Conservation (phyloP, 2,329 filamentous ascomycete species). For the Sarocladium oryzae region DNA sequence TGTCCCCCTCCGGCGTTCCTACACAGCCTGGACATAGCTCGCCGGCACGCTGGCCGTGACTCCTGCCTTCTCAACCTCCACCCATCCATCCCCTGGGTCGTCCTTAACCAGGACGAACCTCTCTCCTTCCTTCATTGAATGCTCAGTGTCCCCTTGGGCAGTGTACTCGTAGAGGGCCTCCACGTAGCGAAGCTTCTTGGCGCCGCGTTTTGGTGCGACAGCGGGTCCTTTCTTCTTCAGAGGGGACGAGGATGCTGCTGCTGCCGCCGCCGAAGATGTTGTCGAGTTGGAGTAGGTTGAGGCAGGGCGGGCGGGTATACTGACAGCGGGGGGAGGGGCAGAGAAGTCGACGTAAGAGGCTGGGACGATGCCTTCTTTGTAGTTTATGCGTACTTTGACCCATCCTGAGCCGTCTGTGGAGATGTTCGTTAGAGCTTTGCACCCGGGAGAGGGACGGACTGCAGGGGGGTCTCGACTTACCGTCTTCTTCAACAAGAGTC, state of each 20-base stretch:
- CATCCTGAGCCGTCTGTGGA: constrained; percentile 81
- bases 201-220: constrained; percentile 82
- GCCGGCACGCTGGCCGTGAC: constrained; percentile 84
- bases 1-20: constrained; percentile 17
- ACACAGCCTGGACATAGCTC: constrained; percentile 80
- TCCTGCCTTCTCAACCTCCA: constrained; percentile 89
- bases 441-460: neutral
- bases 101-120: constrained; percentile 82
- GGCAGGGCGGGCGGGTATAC: constrained; percentile 48
- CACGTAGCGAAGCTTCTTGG: constrained; percentile 90
- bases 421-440: constrained; percentile 12
- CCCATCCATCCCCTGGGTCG: constrained; percentile 92
- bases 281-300: constrained; percentile 72
- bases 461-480: constrained; percentile 52
- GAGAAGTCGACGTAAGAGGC: constrained; percentile 73
- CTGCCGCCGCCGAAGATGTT: constrained; percentile 25
- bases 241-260: constrained; percentile 14
- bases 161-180: constrained; percentile 90
- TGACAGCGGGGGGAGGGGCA: constrained; percentile 35
- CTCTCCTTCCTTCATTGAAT: constrained; percentile 87
- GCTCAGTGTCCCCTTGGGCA: constrained; percentile 78
- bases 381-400: constrained; percentile 73
- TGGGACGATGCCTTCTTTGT: constrained; percentile 79
- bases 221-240: constrained; percentile 83
- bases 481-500: constrained; percentile 75